These are phyloP conservation scores for Lophiostoma macrostomum DNA, from an alignment of 495 filamentous ascomycete species.

Conservation along the genomic window DNA sequence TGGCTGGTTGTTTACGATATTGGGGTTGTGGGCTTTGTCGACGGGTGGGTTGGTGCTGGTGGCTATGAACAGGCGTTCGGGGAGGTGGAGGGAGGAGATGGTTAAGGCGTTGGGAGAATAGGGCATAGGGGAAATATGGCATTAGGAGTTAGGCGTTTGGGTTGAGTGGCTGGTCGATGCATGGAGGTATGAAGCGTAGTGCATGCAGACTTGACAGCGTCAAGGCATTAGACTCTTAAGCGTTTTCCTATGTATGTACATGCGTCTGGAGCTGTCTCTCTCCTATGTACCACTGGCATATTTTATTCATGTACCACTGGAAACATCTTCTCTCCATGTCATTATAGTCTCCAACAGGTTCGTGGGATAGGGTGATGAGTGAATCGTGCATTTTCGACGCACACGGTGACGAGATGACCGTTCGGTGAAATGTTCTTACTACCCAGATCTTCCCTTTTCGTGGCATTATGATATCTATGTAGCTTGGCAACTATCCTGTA, in stretches of 20 bases:
- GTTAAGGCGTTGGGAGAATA: conserved; percentile 47
- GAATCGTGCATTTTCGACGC: conserved; percentile 7
- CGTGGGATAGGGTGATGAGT: conserved; percentile 4
- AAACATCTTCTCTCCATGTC: conserved; percentile 7
- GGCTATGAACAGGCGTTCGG: conserved; percentile 62
- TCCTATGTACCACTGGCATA: conserved; percentile 7
- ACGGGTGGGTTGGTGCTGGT: conserved; percentile 53
- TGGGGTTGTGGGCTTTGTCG: conserved; percentile 62
- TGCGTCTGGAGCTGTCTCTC: conserved; percentile 6
- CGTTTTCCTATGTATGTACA: conserved; percentile 7
- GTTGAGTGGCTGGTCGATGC: conserved; percentile 2
- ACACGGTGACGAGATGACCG: conserved; percentile 6
- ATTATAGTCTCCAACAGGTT: conserved; percentile 7
- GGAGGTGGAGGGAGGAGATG: conserved; percentile 68
- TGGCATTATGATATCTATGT: conserved; percentile 8
- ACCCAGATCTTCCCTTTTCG: conserved; percentile 7
- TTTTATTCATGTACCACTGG: conserved; percentile 7
- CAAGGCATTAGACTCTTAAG: conserved; percentile 7
- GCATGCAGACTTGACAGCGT: conserved; percentile 6
- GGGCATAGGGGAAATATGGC: neutral
- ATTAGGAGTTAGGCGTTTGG: neutral
- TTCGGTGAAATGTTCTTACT: conserved; percentile 7
- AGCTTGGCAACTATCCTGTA: conserved; percentile 7
- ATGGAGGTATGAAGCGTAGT: conserved; percentile 7
- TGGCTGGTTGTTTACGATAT: conserved; percentile 83